phyloP scores from a whole-genome alignment of 192 early-diverging fungal genomes.

The Coemansia pectinata region DNA sequence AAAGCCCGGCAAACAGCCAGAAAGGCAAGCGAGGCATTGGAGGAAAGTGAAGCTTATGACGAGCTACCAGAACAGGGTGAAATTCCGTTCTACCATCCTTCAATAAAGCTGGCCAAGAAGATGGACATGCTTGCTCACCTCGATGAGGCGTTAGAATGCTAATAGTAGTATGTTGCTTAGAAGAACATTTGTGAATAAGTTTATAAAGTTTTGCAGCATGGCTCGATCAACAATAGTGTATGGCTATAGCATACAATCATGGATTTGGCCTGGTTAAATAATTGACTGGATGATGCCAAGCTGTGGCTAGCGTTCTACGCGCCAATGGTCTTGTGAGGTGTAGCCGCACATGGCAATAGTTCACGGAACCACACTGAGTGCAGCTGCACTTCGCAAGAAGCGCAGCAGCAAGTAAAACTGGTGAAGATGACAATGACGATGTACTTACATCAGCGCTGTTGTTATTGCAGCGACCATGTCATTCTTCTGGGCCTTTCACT shows the following conservation, averaged over 20 bases:
- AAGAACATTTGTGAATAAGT: constrained; percentile 59
- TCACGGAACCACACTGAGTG: constrained; percentile 73
- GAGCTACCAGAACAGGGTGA: no score
- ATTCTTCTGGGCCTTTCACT: constrained; percentile 66
- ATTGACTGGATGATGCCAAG: constrained; percentile 79
- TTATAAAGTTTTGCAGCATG: constrained; percentile 63
- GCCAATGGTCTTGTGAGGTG: constrained; percentile 78
- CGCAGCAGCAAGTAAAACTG: constrained; percentile 94
- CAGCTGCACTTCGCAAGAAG: constrained; percentile 74
- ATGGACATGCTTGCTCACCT: neutral
- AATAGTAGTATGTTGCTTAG: neutral
- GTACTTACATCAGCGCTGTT: neutral
- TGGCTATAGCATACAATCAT: constrained; percentile 82
- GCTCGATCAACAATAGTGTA: constrained; percentile 88
- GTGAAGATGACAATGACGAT: constrained; percentile 62
- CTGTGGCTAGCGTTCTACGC: constrained; percentile 90
- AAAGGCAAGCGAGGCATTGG: no score
- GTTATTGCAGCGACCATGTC: neutral
- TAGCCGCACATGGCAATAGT: constrained; percentile 95
- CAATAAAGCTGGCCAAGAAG: no score
- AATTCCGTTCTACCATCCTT: no score
- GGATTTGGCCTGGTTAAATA: constrained; percentile 88
- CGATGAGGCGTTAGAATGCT: neutral
- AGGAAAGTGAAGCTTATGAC: no score
- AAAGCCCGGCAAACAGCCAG: no score